A percentile compares a stretch with the other conserved stretches of the same genome.
These are phyloP conservation scores for Syzygium syzygioides DNA, from an alignment of 441 rosid genomes.

Conservation along the genomic window DNA sequence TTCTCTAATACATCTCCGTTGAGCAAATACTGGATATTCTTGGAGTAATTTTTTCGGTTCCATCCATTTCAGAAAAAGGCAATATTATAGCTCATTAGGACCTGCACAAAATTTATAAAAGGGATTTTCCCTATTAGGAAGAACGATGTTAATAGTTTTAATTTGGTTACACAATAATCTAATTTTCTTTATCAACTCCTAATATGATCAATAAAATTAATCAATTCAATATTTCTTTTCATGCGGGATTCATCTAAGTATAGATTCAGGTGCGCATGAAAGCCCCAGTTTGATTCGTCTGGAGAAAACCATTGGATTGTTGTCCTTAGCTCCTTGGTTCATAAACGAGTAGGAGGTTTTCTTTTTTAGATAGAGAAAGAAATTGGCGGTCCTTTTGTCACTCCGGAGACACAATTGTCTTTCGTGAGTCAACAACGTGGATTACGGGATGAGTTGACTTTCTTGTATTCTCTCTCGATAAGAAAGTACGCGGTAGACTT, in stretches of 20 bases:
- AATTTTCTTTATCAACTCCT: not conserved
- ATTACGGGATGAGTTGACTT: not conserved
- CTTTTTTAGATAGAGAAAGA: too few relatives aligned
- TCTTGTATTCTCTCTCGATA: not conserved
- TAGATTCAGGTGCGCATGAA: not conserved
- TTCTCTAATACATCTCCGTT: not conserved
- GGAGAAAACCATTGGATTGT: not conserved
- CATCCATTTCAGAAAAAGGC: not conserved
- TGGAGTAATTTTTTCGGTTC: not conserved
- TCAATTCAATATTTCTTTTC: not conserved
- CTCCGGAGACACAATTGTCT: not conserved
- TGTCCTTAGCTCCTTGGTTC: not conserved
- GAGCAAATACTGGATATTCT: not conserved
- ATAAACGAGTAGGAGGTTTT: not conserved
- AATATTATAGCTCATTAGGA: not conserved
- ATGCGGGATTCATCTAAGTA: not conserved
- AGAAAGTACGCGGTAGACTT: not conserved
- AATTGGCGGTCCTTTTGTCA: not conserved
- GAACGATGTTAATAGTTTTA: not conserved
- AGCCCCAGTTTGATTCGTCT: not conserved
- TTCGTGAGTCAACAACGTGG: not conserved
- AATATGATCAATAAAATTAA: not conserved
- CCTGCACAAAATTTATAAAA: not conserved
- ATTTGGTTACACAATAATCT: not conserved
- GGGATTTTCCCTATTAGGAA: not conserved